Evolutionary conservation across 768 basidiomycete species (phyloP).

Genomic region (Candolleomyces eurysporus): DNA sequence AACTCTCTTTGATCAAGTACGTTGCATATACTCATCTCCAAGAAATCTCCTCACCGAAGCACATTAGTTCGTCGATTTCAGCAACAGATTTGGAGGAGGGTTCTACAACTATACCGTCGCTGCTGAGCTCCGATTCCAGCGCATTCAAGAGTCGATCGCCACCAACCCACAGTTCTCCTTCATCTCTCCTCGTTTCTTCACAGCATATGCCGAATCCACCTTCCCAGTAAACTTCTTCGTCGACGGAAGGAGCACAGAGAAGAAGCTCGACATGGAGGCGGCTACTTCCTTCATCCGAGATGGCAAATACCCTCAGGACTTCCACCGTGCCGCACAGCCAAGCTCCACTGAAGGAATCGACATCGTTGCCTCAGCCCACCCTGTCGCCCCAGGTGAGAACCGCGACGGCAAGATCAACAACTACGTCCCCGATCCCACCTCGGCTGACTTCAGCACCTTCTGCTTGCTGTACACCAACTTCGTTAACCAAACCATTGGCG

Average conservation of each 20-base stretch:
- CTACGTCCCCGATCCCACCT: conserved; percentile 14
- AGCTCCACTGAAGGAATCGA: conserved; percentile 3
- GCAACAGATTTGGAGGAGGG: conserved; percentile 18
- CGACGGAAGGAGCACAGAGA: conserved; percentile 15
- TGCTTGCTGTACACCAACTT: conserved; percentile 16
- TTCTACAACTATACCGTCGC: conserved; percentile 18
- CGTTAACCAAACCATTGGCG: conserved; percentile 12
- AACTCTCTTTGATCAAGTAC: conserved; percentile 19
- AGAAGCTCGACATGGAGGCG: conserved; percentile 11
- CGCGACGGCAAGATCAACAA: conserved; percentile 8
- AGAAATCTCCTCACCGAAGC: no score
- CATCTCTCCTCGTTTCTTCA: conserved; percentile 13
- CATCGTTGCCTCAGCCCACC: conserved; percentile 5
- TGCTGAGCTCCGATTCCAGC: conserved; percentile 12
- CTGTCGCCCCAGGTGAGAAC: conserved; percentile 15
- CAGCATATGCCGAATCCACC: conserved; percentile 13
- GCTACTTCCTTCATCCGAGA: conserved; percentile 18
- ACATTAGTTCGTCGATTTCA: conserved; percentile 12
- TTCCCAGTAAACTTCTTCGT: conserved; percentile 18
- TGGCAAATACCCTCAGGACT: conserved; percentile 16
- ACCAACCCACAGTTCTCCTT: conserved; percentile 18
- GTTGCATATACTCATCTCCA: neutral
- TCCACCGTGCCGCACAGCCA: conserved; percentile 11
- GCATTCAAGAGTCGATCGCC: conserved; percentile 19
- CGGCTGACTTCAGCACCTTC: conserved; percentile 9